A percentile compares a stretch with the other conserved stretches of the same genome.
Evolutionary conservation across 305 asterid species (phyloP).

Genomic region (Fraxinus platypoda): DNA sequence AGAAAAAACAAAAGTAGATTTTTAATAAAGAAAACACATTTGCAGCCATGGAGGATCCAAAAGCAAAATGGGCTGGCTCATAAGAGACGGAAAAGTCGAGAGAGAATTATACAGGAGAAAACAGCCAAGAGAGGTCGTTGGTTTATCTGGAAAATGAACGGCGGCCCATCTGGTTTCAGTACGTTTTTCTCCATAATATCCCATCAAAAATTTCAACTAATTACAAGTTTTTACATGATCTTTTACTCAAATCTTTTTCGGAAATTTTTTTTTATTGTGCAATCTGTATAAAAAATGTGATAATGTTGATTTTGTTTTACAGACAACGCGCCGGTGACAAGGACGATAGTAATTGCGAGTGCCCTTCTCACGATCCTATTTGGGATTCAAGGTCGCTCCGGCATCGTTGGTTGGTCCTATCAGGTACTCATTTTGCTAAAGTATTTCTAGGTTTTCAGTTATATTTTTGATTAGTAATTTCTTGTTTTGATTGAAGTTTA

Average conservation of each 20-base stretch:
- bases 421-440: constrained; percentile 43
- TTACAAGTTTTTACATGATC: background rate
- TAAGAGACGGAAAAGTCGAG: constrained; percentile 31
- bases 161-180: constrained; percentile 99
- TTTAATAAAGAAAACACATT: background rate
- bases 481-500: background rate
- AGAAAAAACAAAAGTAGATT: background rate
- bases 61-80: constrained; percentile 20
- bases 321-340: constrained; percentile 94
- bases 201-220: background rate
- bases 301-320: constrained; percentile 15
- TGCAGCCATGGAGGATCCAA: background rate
- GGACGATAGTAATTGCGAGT: constrained; percentile 66
- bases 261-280: background rate
- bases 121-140: constrained; percentile 36
- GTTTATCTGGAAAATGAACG: constrained; percentile 83
- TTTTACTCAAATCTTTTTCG: background rate
- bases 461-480: background rate
- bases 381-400: constrained; percentile 84
- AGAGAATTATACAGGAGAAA: constrained; percentile 6
- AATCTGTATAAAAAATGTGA: background rate
- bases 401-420: constrained; percentile 72
- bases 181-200: constrained; percentile 26
- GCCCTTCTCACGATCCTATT: constrained; percentile 80
- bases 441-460: background rate